A percentile compares a stretch with the other conserved stretches of the same genome.
phyloP scores from a whole-genome alignment of 352 stramenopile genomes.

The Pythium sukuiense region DNA sequence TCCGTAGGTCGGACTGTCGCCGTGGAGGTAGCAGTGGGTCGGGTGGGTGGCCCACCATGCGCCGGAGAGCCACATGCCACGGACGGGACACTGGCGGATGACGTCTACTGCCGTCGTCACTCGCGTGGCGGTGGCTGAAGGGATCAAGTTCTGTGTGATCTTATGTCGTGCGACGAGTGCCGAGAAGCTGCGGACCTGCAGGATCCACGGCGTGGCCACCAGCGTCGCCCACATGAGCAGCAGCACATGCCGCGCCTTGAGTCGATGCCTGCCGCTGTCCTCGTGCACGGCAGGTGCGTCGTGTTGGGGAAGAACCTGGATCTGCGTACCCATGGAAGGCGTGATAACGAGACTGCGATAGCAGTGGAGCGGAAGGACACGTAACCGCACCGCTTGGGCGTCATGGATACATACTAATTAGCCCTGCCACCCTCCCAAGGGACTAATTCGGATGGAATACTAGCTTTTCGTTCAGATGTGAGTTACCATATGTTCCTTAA shows the following conservation, averaged over 20 bases:
- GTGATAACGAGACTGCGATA: too few species aligned
- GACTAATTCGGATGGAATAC: too few species aligned
- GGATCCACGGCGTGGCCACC: background rate
- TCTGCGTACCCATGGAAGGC: too few species aligned
- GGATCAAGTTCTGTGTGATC: slow-evolving; percentile 1
- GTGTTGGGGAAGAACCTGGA: too few species aligned
- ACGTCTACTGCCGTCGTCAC: background rate
- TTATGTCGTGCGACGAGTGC: background rate
- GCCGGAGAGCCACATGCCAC: background rate
- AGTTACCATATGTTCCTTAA: too few species aligned
- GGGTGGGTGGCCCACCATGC: background rate
- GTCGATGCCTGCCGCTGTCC: background rate
- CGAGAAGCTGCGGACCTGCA: background rate
- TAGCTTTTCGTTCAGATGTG: too few species aligned
- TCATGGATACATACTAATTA: too few species aligned
- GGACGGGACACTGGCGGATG: background rate
- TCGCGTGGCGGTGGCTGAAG: background rate
- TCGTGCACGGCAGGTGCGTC: background rate
- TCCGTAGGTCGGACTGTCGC: background rate
- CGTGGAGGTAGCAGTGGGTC: background rate
- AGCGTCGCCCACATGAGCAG: background rate
- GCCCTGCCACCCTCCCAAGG: too few species aligned
- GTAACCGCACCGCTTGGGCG: too few species aligned
- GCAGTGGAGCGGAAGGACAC: too few species aligned
- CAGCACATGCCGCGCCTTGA: background rate